A percentile compares a stretch with the other conserved stretches of the same genome.
phyloP scores from a whole-genome alignment of 179 eudicot species.

The Carnegiea gigantea region DNA sequence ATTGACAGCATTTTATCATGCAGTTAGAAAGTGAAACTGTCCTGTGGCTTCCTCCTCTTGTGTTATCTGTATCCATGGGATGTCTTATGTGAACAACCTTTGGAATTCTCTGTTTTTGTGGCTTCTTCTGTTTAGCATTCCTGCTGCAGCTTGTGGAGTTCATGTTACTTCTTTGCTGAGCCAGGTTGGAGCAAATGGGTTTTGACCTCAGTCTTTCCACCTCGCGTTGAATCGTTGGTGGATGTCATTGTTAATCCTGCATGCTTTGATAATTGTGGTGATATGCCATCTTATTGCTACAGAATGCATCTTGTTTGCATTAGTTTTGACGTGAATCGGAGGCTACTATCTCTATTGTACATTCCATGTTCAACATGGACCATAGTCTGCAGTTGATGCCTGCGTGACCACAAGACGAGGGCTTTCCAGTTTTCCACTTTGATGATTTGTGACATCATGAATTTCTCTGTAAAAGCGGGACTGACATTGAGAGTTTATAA shows the following conservation, averaged over 20 bases:
- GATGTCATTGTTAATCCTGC: background rate
- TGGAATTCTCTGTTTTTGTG: background rate
- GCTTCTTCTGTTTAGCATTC: background rate
- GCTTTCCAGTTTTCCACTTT: no score
- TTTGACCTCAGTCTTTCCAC: background rate
- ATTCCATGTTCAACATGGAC: no score
- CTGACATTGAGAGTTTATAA: no score
- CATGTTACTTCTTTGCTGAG: background rate
- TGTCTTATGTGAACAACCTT: background rate
- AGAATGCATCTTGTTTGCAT: no score
- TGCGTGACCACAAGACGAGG: no score
- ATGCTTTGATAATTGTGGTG: background rate
- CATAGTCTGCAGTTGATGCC: no score
- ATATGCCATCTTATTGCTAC: no score
- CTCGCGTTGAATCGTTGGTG: background rate
- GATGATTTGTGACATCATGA: no score
- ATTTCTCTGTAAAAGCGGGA: no score
- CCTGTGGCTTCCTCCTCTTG: background rate
- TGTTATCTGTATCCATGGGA: background rate
- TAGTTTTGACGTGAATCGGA: no score
- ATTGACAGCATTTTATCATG: background rate
- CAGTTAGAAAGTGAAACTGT: background rate
- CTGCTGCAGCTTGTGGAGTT: no score
- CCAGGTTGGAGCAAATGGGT: background rate
- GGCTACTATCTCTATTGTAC: no score